phyloP scores from a whole-genome alignment of 2,329 filamentous ascomycete genomes.

The Colletotrichum truncatum region DNA sequence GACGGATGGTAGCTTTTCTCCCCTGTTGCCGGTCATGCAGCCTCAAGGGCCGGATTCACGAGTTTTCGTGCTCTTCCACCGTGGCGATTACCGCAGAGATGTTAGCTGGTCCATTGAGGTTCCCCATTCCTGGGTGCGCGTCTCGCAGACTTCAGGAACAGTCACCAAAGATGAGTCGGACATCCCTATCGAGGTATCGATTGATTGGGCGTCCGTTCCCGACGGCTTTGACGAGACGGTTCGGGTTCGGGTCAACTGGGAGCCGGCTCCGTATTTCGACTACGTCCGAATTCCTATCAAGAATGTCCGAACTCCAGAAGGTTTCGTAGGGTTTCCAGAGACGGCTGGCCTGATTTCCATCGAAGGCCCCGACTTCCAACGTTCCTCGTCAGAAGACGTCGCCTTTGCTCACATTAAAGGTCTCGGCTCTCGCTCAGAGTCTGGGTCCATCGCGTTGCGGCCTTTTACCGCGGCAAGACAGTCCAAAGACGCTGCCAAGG shows the following conservation, averaged over 20 bases:
- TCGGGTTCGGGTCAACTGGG: conserved; percentile 2
- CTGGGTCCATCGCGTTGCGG: conserved; percentile 19
- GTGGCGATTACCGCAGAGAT: conserved; percentile 45
- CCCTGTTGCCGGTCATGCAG: conserved; percentile 54
- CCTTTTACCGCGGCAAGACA: conserved; percentile 10
- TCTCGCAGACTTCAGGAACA: conserved; percentile 4
- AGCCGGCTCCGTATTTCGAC: conserved; percentile 24
- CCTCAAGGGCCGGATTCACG: conserved; percentile 53
- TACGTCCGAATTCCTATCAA: conserved; percentile 21
- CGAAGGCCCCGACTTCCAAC: conserved; percentile 31
- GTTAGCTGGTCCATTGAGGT: conserved; percentile 28
- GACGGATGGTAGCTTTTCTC: conserved; percentile 43
- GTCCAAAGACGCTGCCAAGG: not conserved
- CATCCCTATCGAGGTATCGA: conserved; percentile 50
- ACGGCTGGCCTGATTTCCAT: conserved; percentile 31
- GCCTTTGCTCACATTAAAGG: not conserved
- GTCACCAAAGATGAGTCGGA: conserved; percentile 35
- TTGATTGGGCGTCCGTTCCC: conserved; percentile 54
- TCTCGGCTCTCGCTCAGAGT: conserved; percentile 27
- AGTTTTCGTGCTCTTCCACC: conserved; percentile 59
- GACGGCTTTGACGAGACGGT: conserved; percentile 35
- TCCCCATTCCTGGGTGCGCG: conserved; percentile 23
- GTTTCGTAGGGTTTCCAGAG: conserved; percentile 33
- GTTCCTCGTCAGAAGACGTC: not conserved
- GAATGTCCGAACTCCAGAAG: conserved; percentile 13